These are phyloP conservation scores for Rhinocladiella similis DNA, from an alignment of 2,329 filamentous ascomycete species.

Conservation along the genomic window DNA sequence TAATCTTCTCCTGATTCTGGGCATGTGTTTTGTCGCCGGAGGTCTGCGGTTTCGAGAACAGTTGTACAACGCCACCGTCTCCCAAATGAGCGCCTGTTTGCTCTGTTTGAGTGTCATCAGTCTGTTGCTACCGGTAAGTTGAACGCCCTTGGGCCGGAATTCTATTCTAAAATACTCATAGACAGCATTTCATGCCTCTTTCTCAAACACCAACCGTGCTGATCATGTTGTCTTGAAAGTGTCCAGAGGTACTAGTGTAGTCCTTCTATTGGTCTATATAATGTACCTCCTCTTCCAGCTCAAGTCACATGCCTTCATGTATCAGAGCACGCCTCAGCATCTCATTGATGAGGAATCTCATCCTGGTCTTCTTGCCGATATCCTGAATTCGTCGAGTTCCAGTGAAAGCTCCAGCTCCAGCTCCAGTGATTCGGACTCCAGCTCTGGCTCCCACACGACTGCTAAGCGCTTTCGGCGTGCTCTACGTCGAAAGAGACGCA, in stretches of 20 bases:
- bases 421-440: constrained; percentile 67
- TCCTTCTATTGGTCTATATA: constrained; percentile 76
- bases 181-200: constrained; percentile 90
- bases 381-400: constrained; percentile 70
- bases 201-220: constrained; percentile 61
- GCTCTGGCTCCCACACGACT: constrained; percentile 68
- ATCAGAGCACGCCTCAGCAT: constrained; percentile 87
- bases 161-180: constrained; percentile 3
- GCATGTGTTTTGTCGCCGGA: constrained; percentile 87
- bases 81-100: constrained; percentile 92
- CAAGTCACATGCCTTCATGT: constrained; percentile 88
- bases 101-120: constrained; percentile 89
- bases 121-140: constrained; percentile 65
- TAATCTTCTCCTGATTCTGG: constrained; percentile 83
- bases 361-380: constrained; percentile 78
- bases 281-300: constrained; percentile 87
- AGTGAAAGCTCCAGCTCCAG: constrained; percentile 52
- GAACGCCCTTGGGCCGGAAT: background rate
- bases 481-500: constrained; percentile 70
- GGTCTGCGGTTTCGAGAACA: constrained; percentile 86
- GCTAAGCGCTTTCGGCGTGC: constrained; percentile 74
- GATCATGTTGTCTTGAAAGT: constrained; percentile 76
- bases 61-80: constrained; percentile 94
- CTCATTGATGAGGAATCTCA: constrained; percentile 90
- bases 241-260: constrained; percentile 84